Percentiles rank a stretch among this genome's conserved stretches.
Evolutionary conservation across 306 rosid species (phyloP).

Genomic region (Acmispon strigosus): DNA sequence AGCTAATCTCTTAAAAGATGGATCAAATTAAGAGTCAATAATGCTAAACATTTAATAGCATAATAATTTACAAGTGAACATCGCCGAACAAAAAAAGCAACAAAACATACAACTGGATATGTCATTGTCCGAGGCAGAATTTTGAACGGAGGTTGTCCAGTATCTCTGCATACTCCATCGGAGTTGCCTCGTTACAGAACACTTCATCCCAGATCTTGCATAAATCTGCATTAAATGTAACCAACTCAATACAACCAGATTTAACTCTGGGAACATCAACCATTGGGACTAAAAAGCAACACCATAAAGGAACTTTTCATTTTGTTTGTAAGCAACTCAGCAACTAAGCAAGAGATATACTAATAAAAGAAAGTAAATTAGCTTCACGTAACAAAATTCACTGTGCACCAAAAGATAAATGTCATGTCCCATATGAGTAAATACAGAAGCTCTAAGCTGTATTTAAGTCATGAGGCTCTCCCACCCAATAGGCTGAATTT

Average conservation of each 20-base stretch:
- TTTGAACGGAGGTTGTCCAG: conserved; percentile 64
- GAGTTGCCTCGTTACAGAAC: conserved; percentile 62
- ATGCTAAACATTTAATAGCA: conserved; percentile 1
- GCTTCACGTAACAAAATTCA: background rate
- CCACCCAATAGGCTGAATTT: background rate
- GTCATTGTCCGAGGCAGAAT: conserved; percentile 42
- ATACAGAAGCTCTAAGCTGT: background rate
- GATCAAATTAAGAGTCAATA: background rate
- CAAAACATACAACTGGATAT: background rate
- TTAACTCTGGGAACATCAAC: background rate
- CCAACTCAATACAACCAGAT: background rate
- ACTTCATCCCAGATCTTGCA: conserved; percentile 74
- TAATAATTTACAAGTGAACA: conserved; percentile 20
- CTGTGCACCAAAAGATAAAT: background rate
- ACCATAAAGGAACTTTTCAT: background rate
- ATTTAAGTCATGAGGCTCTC: background rate
- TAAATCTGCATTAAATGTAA: conserved; percentile 45
- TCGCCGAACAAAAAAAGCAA: background rate
- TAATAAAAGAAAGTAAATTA: background rate
- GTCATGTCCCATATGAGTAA: background rate
- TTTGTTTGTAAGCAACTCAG: background rate
- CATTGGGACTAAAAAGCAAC: background rate
- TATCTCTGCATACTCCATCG: conserved; percentile 59
- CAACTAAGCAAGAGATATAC: background rate
- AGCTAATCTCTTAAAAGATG: background rate